A percentile compares a stretch with the other conserved stretches of the same genome.
These are phyloP conservation scores for Colletotrichum sp. DNA, from an alignment of 2,329 filamentous ascomycete genomes.

Conservation along the genomic window DNA sequence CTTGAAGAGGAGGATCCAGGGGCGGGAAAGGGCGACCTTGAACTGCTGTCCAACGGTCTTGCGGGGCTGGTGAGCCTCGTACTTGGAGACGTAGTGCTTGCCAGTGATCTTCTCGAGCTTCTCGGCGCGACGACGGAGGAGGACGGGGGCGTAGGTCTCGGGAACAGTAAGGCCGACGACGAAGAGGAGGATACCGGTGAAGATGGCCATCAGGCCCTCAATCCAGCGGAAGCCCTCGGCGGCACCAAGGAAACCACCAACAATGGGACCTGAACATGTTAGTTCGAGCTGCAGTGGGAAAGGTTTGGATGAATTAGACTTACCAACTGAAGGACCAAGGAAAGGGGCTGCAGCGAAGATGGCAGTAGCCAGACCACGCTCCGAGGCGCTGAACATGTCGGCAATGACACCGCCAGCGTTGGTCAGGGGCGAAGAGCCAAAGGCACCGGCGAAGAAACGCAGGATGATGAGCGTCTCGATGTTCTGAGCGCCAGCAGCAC, in stretches of 20 bases:
- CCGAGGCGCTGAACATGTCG: slow-evolving; percentile 59
- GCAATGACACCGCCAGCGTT: slow-evolving; percentile 67
- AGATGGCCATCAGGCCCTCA: slow-evolving; percentile 66
- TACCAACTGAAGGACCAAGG: slow-evolving; percentile 68
- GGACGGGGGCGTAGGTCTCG: slow-evolving; percentile 32
- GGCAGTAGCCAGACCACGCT: slow-evolving; percentile 63
- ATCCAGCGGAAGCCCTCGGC: slow-evolving; percentile 73
- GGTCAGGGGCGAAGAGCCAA: slow-evolving; percentile 65
- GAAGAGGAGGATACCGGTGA: slow-evolving; percentile 41
- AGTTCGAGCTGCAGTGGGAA: slow-evolving; percentile 61
- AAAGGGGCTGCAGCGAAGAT: slow-evolving; percentile 71
- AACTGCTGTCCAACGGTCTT: slow-evolving; percentile 49
- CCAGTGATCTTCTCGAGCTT: slow-evolving; percentile 23
- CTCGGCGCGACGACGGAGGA: slow-evolving; percentile 28
- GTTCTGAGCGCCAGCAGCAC: slow-evolving; percentile 59
- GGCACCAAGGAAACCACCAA: slow-evolving; percentile 69
- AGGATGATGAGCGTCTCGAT: slow-evolving; percentile 64
- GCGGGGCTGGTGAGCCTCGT: slow-evolving; percentile 52
- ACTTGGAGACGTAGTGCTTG: slow-evolving; percentile 29
- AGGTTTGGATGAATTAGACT: slow-evolving; percentile 61
- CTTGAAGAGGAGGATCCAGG: slow-evolving; percentile 71
- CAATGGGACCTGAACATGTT: slow-evolving; percentile 66
- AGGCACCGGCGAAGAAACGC: slow-evolving; percentile 67
- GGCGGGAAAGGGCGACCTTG: slow-evolving; percentile 46
- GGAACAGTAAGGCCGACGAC: slow-evolving; percentile 50